Percentiles rank a stretch among this genome's conserved stretches.
These are phyloP conservation scores for Murraya koenigii DNA, from an alignment of 345 rosid species.

Conservation along the genomic window DNA sequence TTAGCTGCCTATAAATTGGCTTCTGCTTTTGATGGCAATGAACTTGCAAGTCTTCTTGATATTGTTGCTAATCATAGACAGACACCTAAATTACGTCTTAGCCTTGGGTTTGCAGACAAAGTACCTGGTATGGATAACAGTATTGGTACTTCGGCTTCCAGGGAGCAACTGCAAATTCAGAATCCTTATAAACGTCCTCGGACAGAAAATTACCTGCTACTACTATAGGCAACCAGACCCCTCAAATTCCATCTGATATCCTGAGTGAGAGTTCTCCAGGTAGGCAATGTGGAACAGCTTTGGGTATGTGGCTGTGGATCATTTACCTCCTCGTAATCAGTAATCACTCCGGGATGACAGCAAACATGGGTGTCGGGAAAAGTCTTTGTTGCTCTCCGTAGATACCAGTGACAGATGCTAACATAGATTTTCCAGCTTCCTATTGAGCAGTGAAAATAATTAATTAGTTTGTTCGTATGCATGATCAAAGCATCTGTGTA, in stretches of 20 bases:
- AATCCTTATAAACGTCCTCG: constrained; percentile 22
- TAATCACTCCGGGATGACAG: background rate
- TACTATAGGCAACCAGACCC: background rate
- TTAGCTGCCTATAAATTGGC: constrained; percentile 42
- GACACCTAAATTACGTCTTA: constrained; percentile 26
- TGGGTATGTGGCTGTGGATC: background rate
- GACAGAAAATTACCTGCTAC: background rate
- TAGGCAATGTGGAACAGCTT: background rate
- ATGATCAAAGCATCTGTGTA: background rate
- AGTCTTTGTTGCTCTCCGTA: no score
- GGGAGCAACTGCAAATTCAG: background rate
- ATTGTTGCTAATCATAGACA: constrained; percentile 27
- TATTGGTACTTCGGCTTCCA: background rate
- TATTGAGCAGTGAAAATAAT: background rate
- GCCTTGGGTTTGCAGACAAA: constrained; percentile 32
- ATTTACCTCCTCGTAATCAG: background rate
- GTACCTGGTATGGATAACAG: constrained; percentile 20
- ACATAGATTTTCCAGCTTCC: background rate
- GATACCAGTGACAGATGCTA: no score
- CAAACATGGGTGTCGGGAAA: background rate
- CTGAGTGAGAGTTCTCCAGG: background rate
- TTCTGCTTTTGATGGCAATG: constrained; percentile 26
- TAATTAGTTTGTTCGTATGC: background rate
- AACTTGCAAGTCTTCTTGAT: constrained; percentile 30
- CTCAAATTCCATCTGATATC: background rate